These are phyloP conservation scores for Chrysopogon serrulatus DNA, from an alignment of 176 grass and related monocot genomes.

Conservation along the genomic window DNA sequence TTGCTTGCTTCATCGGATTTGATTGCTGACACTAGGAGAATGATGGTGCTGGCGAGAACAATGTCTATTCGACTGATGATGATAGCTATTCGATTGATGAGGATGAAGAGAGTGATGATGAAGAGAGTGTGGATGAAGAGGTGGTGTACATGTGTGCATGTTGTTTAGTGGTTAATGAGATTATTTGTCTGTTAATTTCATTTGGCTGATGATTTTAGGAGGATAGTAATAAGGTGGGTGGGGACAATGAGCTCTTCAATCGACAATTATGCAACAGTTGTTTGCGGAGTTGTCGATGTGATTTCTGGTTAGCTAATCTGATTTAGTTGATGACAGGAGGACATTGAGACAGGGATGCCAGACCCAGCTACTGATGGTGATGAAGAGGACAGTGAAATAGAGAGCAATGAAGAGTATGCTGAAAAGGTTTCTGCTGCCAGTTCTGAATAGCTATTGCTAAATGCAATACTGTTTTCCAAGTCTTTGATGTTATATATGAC, in stretches of 20 bases:
- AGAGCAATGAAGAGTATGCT: background rate
- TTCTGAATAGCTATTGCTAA: background rate
- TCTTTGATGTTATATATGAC: background rate
- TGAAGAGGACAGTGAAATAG: background rate
- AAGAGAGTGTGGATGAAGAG: too few species aligned
- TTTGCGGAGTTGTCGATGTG: background rate
- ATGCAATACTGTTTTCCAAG: background rate
- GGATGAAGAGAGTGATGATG: background rate
- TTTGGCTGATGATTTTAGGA: background rate
- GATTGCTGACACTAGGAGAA: slow-evolving; percentile 4
- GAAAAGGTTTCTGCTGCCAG: background rate
- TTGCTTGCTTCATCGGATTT: background rate
- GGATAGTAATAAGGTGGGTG: background rate
- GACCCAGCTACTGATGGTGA: background rate
- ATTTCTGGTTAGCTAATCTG: background rate
- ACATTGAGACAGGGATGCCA: background rate
- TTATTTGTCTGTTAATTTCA: background rate
- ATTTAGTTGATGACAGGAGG: slow-evolving; percentile 1
- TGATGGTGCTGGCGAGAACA: background rate
- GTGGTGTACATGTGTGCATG: too few species aligned
- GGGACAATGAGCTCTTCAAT: background rate
- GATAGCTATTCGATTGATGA: background rate
- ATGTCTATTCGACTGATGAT: too few species aligned
- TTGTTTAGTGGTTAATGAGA: background rate
- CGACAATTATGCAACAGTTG: background rate